Base-by-base conservation (phyloP, 2,329 filamentous ascomycete species). In the Sclerotinia spermophila region DNA sequence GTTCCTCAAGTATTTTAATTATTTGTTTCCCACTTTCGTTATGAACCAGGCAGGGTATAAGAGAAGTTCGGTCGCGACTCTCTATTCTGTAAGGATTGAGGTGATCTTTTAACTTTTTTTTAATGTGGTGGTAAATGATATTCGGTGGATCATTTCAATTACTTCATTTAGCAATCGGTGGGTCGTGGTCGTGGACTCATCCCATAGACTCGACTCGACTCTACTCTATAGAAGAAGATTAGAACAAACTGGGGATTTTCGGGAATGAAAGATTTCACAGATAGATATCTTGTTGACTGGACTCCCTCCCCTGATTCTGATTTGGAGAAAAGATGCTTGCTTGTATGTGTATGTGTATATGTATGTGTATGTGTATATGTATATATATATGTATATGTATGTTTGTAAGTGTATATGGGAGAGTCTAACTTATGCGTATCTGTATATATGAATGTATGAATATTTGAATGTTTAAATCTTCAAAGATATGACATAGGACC, bases 161-260 rank as follows among this genome's bases (percentile, higher is more conserved):
- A 24, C 58, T 60, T 60, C 58, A 60, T 60, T 60, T 60, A 42
- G 35, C 35, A 42, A 27, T 42, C 38, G 58, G 58, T 60, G 58
- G 58, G 35, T 40, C 58, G n/a, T 27, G 15, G 48, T n/a, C n/a
- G 58, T 40, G n/a, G 24, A 40, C n/a, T 53, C 48, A 53, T 53
- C 48, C 27, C 48, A 27, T 53, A 5, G n/a, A 51, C 27, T 51
- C 48, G 48, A 51, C 48, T 51, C 48, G 48, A n/a, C n/a, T n/a
- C n/a, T n/a, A n/a, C n/a, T n/a, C n/a, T n/a, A n/a, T 53, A 15
- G 24, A 60, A 19, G 56, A 60, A 40, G 56, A 60, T 40, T 40
- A 38, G n/a, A 59, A 40, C 56, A 59, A 59, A n/a, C 56, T 59
- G 56, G 56, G 56, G 56, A 58, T 35, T 7, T 13, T n/a, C 21